These are phyloP conservation scores for Wallacemonas sp. DNA, from an alignment of 208 protist genomes.

Conservation along the genomic window DNA sequence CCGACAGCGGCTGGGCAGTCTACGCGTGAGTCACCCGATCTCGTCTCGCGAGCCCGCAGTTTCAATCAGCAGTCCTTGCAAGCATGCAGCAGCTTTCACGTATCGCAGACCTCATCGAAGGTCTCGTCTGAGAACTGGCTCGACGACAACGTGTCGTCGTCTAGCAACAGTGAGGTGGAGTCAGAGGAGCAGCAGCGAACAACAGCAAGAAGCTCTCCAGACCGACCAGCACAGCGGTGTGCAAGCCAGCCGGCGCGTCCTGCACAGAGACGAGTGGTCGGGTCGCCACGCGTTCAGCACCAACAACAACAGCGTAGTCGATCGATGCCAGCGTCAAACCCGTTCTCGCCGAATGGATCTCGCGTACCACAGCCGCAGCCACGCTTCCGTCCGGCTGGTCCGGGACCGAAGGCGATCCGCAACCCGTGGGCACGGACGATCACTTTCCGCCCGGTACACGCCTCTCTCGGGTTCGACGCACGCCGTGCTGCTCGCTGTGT, in stretches of 20 bases:
- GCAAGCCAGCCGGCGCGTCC: no score
- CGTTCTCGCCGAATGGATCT: background rate
- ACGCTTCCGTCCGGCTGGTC: background rate
- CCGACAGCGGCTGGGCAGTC: background rate
- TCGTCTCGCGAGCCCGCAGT: background rate
- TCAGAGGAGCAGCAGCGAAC: no score
- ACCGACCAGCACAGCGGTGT: no score
- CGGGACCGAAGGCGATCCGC: background rate
- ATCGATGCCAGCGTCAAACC: background rate
- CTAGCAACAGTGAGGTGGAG: no score
- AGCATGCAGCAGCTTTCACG: no score
- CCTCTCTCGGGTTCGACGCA: slow-evolving; percentile 1
- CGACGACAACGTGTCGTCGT: no score
- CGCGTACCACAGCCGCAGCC: background rate
- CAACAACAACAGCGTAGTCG: slow-evolving; percentile 6
- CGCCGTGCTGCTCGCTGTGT: background rate
- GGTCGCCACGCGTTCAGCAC: no score
- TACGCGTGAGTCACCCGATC: background rate
- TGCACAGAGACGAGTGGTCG: no score
- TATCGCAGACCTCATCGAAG: background rate
- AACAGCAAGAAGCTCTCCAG: no score
- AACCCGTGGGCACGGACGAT: background rate
- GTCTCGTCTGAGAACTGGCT: no score
- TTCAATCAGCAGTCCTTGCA: background rate
- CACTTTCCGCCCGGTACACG: slow-evolving; percentile 6